Evolutionary conservation across 2,329 filamentous ascomycete species (phyloP).

Genomic region (Penicillium sp.): DNA sequence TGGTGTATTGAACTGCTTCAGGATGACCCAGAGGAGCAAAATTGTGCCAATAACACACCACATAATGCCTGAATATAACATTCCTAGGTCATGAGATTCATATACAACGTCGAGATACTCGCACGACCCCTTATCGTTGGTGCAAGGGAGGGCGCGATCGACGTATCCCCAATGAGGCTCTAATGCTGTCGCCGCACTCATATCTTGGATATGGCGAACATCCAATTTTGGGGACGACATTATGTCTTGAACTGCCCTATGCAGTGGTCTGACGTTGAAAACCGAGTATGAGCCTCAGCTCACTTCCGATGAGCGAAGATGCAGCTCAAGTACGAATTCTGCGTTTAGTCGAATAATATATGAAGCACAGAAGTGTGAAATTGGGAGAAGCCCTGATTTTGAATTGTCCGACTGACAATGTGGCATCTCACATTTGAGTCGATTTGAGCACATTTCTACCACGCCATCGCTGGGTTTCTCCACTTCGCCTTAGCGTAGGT

Average conservation of each 20-base stretch:
- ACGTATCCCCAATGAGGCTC: constrained; percentile 59
- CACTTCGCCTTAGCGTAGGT: constrained; percentile 1
- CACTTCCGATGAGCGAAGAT: neutral
- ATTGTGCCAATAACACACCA: constrained; percentile 55
- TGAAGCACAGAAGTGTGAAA: neutral
- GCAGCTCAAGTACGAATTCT: neutral
- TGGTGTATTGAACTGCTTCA: constrained; percentile 20
- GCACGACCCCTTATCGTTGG: constrained; percentile 57
- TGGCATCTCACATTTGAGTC: constrained; percentile 10
- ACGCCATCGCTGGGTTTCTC: constrained; percentile 9
- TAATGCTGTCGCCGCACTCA: constrained; percentile 39
- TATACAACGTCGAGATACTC: constrained; percentile 59
- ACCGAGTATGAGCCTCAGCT: neutral
- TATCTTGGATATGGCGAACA: constrained; percentile 48
- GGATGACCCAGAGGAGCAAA: constrained; percentile 43
- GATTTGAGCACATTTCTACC: constrained; percentile 21
- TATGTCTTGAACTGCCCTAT: neutral
- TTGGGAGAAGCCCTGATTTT: neutral
- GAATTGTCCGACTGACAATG: neutral
- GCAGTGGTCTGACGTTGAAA: neutral
- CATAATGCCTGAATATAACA: constrained; percentile 57
- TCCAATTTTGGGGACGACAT: constrained; percentile 12
- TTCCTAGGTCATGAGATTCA: constrained; percentile 52
- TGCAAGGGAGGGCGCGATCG: constrained; percentile 55
- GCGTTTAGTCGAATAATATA: neutral